phyloP scores from a whole-genome alignment of 257 asterid genomes.

The Przewalskia tangutica region DNA sequence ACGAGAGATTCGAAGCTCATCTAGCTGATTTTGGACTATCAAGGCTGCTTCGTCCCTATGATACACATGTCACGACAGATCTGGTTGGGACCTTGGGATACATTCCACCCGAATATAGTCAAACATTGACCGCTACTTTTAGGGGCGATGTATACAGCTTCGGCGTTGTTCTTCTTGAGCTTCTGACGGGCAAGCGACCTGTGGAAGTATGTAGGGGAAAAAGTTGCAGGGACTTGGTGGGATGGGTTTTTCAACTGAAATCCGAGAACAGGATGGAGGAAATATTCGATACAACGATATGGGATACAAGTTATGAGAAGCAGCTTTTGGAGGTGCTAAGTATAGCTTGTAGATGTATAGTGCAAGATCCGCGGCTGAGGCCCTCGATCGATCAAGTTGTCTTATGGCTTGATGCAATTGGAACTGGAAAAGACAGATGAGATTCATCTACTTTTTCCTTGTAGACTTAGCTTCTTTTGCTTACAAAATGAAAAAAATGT shows the following conservation, averaged over 20 bases:
- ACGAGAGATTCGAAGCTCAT: slow-evolving; percentile 76
- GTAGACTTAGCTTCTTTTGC: neutral
- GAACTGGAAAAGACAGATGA: slow-evolving; percentile 32
- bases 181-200: slow-evolving; percentile 72
- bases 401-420: slow-evolving; percentile 65
- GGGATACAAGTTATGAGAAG: slow-evolving; percentile 41
- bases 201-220: slow-evolving; percentile 78
- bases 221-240: slow-evolving; percentile 69
- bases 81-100: slow-evolving; percentile 94
- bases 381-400: slow-evolving; percentile 84
- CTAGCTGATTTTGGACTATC: slow-evolving; percentile 92
- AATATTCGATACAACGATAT: slow-evolving; percentile 50
- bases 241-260: slow-evolving; percentile 76
- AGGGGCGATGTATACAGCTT: slow-evolving; percentile 91
- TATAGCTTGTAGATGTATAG: slow-evolving; percentile 74
- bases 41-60: slow-evolving; percentile 65
- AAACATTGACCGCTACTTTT: slow-evolving; percentile 76
- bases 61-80: slow-evolving; percentile 92
- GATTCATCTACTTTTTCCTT: slow-evolving; percentile 4
- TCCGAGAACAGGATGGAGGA: slow-evolving; percentile 59
- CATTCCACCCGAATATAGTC: slow-evolving; percentile 91
- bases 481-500: neutral
- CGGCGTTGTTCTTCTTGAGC: slow-evolving; percentile 87
- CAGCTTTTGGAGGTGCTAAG: slow-evolving; percentile 56
- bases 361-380: slow-evolving; percentile 64